phyloP scores from a whole-genome alignment of 768 basidiomycete species.

The Lentinula boryana region DNA sequence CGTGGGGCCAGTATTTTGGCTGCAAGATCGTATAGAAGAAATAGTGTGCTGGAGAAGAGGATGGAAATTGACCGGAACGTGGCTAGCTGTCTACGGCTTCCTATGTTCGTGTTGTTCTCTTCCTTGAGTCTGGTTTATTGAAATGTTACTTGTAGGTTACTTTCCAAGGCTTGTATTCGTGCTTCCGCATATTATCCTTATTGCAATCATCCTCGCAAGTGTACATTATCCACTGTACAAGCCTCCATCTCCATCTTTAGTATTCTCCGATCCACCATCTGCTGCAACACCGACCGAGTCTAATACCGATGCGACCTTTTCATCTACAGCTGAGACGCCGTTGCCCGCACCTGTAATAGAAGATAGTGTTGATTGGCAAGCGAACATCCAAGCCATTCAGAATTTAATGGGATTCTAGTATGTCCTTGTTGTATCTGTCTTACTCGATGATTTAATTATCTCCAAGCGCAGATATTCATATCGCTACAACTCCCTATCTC shows the following conservation, averaged over 20 bases:
- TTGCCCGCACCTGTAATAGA: conserved; percentile 33
- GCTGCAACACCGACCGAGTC: conserved; percentile 14
- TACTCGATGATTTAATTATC: neutral
- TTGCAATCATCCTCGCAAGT: conserved; percentile 60
- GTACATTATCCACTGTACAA: conserved; percentile 42
- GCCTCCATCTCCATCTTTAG: conserved; percentile 10
- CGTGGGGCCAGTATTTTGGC: conserved; percentile 80
- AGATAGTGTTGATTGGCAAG: conserved; percentile 74
- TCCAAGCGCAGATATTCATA: conserved; percentile 56
- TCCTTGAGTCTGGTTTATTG: neutral
- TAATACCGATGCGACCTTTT: neutral
- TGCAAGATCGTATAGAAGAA: conserved; percentile 86
- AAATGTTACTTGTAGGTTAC: conserved; percentile 43
- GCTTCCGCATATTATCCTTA: conserved; percentile 57
- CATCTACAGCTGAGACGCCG: neutral
- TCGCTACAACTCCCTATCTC: conserved; percentile 43
- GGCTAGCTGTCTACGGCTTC: conserved; percentile 75
- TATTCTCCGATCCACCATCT: neutral
- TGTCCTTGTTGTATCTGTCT: conserved; percentile 20
- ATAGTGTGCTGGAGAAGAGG: conserved; percentile 76
- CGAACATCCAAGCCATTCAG: conserved; percentile 85
- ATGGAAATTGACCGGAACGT: conserved; percentile 64
- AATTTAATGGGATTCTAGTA: conserved; percentile 86
- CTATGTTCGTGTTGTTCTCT: conserved; percentile 50
- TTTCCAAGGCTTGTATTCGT: conserved; percentile 70